A percentile compares a stretch with the other conserved stretches of the same genome.
phyloP scores from a whole-genome alignment of 176 grass and related monocot genomes.

The Carex pumila region DNA sequence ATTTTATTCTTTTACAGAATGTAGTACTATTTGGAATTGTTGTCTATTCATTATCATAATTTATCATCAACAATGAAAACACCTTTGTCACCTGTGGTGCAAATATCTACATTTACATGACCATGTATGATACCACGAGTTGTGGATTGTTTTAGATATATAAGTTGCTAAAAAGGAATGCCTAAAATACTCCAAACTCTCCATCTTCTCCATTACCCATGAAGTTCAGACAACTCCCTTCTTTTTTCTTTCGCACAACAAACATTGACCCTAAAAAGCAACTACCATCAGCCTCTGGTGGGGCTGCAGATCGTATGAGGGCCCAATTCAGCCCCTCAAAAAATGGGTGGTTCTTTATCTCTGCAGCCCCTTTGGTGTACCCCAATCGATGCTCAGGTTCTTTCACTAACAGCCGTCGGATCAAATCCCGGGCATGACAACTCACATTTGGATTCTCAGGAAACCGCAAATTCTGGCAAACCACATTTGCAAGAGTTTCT shows the following conservation, averaged over 20 bases:
- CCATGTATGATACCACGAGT: conserved; percentile 6
- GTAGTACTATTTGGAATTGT: too few relatives aligned
- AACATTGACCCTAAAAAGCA: conserved; percentile 9
- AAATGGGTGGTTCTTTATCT: conserved; percentile 81
- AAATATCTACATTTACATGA: conserved; percentile 15
- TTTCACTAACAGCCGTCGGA: conserved; percentile 57
- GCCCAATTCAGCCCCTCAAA: conserved; percentile 90
- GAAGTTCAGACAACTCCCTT: conserved; percentile 24
- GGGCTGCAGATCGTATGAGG: conserved; percentile 45
- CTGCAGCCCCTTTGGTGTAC: conserved; percentile 50
- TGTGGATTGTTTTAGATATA: background rate
- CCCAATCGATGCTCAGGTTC: conserved; percentile 57
- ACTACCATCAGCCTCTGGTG: conserved; percentile 27
- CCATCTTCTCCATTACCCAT: conserved; percentile 6
- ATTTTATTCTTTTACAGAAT: too few relatives aligned
- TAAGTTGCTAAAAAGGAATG: background rate
- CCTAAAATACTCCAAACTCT: conserved; percentile 21
- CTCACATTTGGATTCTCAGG: conserved; percentile 38
- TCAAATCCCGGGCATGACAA: conserved; percentile 39
- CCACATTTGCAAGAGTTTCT: conserved; percentile 67
- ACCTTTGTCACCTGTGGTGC: background rate
- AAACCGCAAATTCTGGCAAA: conserved; percentile 53
- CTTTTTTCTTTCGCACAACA: conserved; percentile 11
- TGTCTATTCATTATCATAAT: background rate
- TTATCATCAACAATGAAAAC: background rate